A percentile compares a stretch with the other conserved stretches of the same genome.
phyloP scores from a whole-genome alignment of 129 eudicot species.

The Flaveria sonorensis region DNA sequence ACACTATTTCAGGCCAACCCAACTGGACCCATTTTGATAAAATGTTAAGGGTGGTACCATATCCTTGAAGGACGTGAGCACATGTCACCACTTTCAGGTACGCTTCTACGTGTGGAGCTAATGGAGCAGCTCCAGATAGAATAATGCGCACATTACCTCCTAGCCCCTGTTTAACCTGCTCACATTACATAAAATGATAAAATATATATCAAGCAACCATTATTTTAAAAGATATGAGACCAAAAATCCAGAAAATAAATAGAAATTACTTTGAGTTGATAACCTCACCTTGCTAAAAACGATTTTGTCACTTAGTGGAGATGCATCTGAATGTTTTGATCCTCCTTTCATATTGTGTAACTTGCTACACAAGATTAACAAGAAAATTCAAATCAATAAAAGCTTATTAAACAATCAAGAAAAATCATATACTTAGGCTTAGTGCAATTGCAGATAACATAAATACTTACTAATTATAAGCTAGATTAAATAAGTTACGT shows the following conservation, averaged over 20 bases:
- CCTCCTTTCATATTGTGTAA: constrained; percentile 69
- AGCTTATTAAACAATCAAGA: neutral
- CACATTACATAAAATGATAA: neutral
- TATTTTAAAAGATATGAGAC: neutral
- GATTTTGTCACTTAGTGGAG: constrained; percentile 77
- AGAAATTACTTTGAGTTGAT: neutral
- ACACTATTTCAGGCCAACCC: neutral
- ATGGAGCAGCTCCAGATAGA: constrained; percentile 84
- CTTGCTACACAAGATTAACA: constrained; percentile 58
- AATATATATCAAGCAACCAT: neutral
- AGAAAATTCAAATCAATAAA: constrained; percentile 13
- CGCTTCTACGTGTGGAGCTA: constrained; percentile 76
- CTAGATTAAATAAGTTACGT: constrained; percentile 64
- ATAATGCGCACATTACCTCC: constrained; percentile 77
- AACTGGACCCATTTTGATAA: neutral
- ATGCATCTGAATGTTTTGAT: constrained; percentile 70
- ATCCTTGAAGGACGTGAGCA: constrained; percentile 76
- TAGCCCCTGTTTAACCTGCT: constrained; percentile 67
- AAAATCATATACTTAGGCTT: constrained; percentile 1
- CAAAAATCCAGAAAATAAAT: neutral
- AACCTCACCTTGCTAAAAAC: constrained; percentile 77
- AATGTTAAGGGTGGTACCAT: constrained; percentile 42
- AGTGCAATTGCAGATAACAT: neutral
- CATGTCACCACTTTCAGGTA: constrained; percentile 73
- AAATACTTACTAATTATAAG: constrained; percentile 64